A percentile compares a stretch with the other conserved stretches of the same genome.
Evolutionary conservation across 2,329 filamentous ascomycete genomes (phyloP).

Genomic region (Claviceps sp.): DNA sequence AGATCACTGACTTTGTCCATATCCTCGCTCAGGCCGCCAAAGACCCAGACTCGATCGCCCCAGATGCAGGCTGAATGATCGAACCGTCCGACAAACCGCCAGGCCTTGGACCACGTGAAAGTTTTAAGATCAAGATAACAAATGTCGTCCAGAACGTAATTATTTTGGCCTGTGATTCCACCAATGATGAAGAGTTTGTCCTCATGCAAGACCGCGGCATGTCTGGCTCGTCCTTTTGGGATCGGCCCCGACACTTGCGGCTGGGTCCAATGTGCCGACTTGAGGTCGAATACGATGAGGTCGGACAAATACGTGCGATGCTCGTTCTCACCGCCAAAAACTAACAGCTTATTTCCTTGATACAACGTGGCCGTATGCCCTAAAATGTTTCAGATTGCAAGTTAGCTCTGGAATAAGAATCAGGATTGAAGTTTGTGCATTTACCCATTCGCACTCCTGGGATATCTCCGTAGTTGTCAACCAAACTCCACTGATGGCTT

Average conservation of each 20-base stretch:
- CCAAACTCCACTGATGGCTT: slow-evolving; percentile 83
- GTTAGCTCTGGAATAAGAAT: slow-evolving; percentile 2
- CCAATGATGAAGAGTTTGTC: slow-evolving; percentile 94
- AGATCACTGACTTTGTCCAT: slow-evolving; percentile 96
- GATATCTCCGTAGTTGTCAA: slow-evolving; percentile 98
- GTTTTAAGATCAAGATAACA: slow-evolving; percentile 95
- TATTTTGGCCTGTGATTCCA: slow-evolving; percentile 88
- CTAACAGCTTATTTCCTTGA: slow-evolving; percentile 85
- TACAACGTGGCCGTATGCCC: slow-evolving; percentile 92
- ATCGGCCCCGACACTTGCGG: slow-evolving; percentile 74
- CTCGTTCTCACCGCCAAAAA: slow-evolving; percentile 97
- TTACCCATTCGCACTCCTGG: slow-evolving; percentile 90
- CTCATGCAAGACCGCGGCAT: slow-evolving; percentile 88
- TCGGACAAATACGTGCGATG: slow-evolving; percentile 92
- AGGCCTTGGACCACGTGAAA: slow-evolving; percentile 91
- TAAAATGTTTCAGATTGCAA: slow-evolving; percentile 21
- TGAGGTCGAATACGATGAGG: slow-evolving; percentile 88
- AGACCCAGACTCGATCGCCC: slow-evolving; percentile 86
- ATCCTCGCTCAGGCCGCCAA: slow-evolving; percentile 84
- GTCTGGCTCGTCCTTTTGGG: slow-evolving; percentile 80
- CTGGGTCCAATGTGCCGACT: slow-evolving; percentile 90
- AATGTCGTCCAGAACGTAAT: slow-evolving; percentile 85
- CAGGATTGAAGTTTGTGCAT: background rate
- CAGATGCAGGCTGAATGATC: slow-evolving; percentile 94
- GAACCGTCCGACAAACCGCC: slow-evolving; percentile 89